Base-by-base conservation (phyloP, 2,329 filamentous ascomycete genomes). In the Massarina eburnea region DNA sequence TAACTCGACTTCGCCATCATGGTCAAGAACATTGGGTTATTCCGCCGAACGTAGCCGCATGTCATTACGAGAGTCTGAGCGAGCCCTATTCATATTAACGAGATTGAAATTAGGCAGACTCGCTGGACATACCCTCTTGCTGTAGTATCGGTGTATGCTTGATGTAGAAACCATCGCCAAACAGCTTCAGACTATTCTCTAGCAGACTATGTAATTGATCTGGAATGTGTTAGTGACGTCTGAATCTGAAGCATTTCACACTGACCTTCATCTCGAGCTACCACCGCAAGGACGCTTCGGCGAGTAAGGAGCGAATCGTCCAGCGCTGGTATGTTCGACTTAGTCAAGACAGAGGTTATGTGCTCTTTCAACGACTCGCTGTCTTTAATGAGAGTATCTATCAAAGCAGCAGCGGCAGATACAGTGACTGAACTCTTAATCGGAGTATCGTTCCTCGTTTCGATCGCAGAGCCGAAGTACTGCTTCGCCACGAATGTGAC, bases 81-180 rank as follows among this genome's bases (percentile, higher is more conserved):
- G 62, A 91, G 86, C 20, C 84, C 90, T 94, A 41, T n/a, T 20
- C 1, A 7, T 20, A 38, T 55, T 19, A 59, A 59, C 68, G 45
- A 67, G 3, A 9, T 37, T 22, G 3, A 5, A 14, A 14, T 4
- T 4, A 30, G 8, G 17, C 8, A 35, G 6, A 8, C 5, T 22
- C 19, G 12, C 14, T 17, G 1, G 10, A 30, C 46, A 35, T 71
- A 88, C 90, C 86, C 79, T 97, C 89, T 78, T 99, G 94, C 61
- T 91, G 88, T 30, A 94, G 64, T n/a, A 88, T 81, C 4, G 91
- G 85, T 0, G 87, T 82, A 68, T 97, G 91, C 46, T 83, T 88
- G 57, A 97, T 90, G 60, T 91, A 95, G 9, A 97, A 75, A 39
- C 87, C 83, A 58, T 96, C 91, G 1, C 89, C 89, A 67, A 97